A percentile compares a stretch with the other conserved stretches of the same genome.
Evolutionary conservation across 768 basidiomycete genomes (phyloP).

Genomic region (Mycena metata): DNA sequence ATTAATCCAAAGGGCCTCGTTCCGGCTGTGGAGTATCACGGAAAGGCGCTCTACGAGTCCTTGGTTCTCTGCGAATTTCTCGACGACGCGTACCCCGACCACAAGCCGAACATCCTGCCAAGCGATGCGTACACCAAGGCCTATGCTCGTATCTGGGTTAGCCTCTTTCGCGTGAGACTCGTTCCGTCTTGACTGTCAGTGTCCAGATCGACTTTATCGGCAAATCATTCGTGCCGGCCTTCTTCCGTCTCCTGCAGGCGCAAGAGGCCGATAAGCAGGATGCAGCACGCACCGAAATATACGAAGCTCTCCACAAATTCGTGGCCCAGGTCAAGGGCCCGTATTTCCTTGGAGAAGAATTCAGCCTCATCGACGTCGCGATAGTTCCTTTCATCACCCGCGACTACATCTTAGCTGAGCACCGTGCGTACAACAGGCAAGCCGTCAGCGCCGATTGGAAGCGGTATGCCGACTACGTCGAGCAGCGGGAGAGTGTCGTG

Average conservation of each 20-base stretch:
- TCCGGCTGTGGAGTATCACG: slow-evolving; percentile 65
- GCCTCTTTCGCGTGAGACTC: neutral
- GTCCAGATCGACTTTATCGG: slow-evolving; percentile 60
- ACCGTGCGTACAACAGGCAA: slow-evolving; percentile 55
- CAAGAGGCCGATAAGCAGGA: slow-evolving; percentile 54
- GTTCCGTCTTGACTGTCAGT: neutral
- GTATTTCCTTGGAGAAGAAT: slow-evolving; percentile 64
- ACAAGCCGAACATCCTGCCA: slow-evolving; percentile 65
- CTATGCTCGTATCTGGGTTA: slow-evolving; percentile 63
- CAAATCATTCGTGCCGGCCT: slow-evolving; percentile 66
- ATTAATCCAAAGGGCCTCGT: slow-evolving; percentile 82
- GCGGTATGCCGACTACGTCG: slow-evolving; percentile 53
- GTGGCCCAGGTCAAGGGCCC: slow-evolving; percentile 56
- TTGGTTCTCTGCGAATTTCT: slow-evolving; percentile 75
- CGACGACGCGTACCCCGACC: slow-evolving; percentile 67
- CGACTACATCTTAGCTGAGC: slow-evolving; percentile 57
- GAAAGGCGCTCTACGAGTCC: slow-evolving; percentile 74
- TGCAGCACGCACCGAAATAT: slow-evolving; percentile 52
- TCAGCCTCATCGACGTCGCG: slow-evolving; percentile 60
- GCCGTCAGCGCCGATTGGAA: slow-evolving; percentile 55
- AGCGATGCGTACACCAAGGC: slow-evolving; percentile 66
- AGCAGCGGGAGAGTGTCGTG: slow-evolving; percentile 53
- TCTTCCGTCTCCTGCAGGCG: slow-evolving; percentile 56
- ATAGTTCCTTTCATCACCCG: slow-evolving; percentile 64
- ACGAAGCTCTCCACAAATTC: slow-evolving; percentile 52